Conservation (phyloP, 257 asterid species). For the Gentiana straminea region DNA sequence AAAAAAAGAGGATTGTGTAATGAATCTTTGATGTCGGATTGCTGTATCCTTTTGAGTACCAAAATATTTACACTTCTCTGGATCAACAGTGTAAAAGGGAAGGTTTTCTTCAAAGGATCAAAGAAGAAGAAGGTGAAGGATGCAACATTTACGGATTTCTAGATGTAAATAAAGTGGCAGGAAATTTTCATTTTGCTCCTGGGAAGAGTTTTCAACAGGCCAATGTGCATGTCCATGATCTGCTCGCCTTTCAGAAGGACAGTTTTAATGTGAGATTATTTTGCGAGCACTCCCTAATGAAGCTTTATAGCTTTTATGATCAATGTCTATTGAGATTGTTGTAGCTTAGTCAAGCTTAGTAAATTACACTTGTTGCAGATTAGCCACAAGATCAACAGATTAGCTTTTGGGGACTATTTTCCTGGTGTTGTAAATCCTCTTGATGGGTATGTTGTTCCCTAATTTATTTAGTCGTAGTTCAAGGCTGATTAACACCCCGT, state of each 20-base stretch:
- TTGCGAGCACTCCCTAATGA: conserved; percentile 6
- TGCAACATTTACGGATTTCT: conserved; percentile 85
- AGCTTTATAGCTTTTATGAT: neutral
- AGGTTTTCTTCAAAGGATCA: conserved; percentile 87
- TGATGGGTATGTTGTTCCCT: conserved; percentile 53
- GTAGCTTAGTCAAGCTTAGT: conserved; percentile 10
- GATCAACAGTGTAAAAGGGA: conserved; percentile 80
- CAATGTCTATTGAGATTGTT: neutral
- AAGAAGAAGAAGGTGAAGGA: conserved; percentile 97
- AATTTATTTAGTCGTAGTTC: neutral
- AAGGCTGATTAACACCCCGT: no score
- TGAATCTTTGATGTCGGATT: neutral
- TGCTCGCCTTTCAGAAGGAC: conserved; percentile 83
- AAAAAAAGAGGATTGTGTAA: no score
- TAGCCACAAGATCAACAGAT: conserved; percentile 84
- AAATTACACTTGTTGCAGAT: conserved; percentile 35
- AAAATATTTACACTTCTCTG: conserved; percentile 9
- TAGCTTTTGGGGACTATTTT: conserved; percentile 77
- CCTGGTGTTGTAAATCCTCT: conserved; percentile 98
- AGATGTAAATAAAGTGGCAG: conserved; percentile 94
- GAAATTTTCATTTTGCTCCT: conserved; percentile 97
- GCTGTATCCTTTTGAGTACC: neutral
- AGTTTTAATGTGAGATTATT: conserved; percentile 76
- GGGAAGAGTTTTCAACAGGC: conserved; percentile 98
- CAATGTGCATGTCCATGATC: conserved; percentile 79